Base-by-base conservation (phyloP, 2,329 filamentous ascomycete genomes). In the Talaromyces atroroseus region DNA sequence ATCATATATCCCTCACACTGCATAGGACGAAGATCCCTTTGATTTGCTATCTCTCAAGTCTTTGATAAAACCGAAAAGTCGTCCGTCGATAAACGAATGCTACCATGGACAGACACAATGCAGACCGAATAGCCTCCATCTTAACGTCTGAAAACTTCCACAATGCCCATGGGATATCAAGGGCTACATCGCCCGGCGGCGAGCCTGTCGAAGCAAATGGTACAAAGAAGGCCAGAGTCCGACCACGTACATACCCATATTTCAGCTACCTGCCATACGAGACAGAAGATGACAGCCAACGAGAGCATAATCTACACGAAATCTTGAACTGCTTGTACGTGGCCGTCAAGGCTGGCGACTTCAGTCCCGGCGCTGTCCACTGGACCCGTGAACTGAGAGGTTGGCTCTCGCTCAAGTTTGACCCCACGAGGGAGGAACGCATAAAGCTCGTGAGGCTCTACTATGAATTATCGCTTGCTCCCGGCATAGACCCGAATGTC, bases 401-500 rank as follows among this genome's bases (percentile, higher is more conserved):
- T 73, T 99, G 95, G 94, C 80, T 99, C 63, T 89, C 88, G 54
- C 84, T 99, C 73, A 99, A 99, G 79, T 99, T 99, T 70, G 92
- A 99, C 75, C 90, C 96, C 70, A 90, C 90, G 49, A 85, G 89
- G 65, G 86, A 88, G 69, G 85, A 92, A 63, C 83, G 95, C 57
- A 85, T 91, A 49, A 90, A 84, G 72, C 82, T 99, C 29, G 89
- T 94, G 29, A 89, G 87, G 75, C 80, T 99, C 38, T 99, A 96
- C 76, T 99, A 96, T 74, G 91, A 96, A 75, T 86, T 99, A 58
- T 82, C 90, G 5, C 80, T 99, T 59, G 90, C 94, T 26, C 94
- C 92, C 0, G 94, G 95, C 3, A 80, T 99, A 56, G 92, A 97
- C 67, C 82, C 83, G 52, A 81, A 81, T 58, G 85, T 92, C 8